Evolutionary conservation across 805 yeast species (phyloP), one percentile per base, ranked within the genome.

Genomic region (Ogataea siamensis): DNA sequence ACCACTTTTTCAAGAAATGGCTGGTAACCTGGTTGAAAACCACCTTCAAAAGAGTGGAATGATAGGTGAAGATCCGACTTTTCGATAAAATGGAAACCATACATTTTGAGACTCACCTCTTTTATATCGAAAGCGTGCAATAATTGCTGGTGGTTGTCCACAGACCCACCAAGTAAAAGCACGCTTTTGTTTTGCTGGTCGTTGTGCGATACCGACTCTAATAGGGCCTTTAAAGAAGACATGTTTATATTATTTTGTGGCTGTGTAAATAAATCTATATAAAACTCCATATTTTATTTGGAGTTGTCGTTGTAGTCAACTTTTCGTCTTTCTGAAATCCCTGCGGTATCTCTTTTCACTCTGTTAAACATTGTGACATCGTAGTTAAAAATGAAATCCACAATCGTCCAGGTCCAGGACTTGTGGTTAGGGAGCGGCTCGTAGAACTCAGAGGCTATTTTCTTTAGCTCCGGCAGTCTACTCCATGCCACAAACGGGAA

Each of bases 401-500:
- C 74, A 28, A 87, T 68, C 2, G 85, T 89, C 58, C 78, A 79
- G 23, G 76, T 64, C 97, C 96, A 88, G 23, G 88, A 78, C 26
- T 73, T 67, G 44, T 86, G 88, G 43, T 62, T 67, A 1, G 96
- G 96, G 40, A 88, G 69, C 3, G 86, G 85, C 28, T 75, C 83
- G 58, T 88, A 88, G 55, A 84, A 88, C 53, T 88, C 97, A 15
- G 70, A 57, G 3, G 96, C 96, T 21, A 85, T 74, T 32, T 62
- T 57, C 39, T 81, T 71, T 26, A 88, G 64, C 37, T 72, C 64
- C 23, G 84, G 85, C 33, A 88, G 66, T 45, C 78, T 76, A 0
- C 93, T 74, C 97, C 97, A 88, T 1, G 96, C 91, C 51, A 88
- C 74, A 58, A 80, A 88, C 1, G 97, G 97, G 70, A 88, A 88